phyloP scores from a whole-genome alignment of 768 basidiomycete genomes.

The Leccinum rimulosum region DNA sequence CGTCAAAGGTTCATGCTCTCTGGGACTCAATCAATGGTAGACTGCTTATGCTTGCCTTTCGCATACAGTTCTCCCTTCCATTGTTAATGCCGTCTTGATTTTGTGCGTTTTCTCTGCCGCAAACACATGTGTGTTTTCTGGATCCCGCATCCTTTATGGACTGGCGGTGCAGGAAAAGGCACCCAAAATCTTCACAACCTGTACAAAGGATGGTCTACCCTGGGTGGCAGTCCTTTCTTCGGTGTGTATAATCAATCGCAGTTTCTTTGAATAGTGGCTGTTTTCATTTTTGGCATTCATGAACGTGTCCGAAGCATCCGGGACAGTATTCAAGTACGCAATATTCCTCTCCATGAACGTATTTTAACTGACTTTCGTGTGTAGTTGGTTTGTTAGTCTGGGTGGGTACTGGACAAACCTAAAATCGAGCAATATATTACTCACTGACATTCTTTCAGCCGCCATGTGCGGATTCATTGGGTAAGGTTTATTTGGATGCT shows the following conservation, averaged over 20 bases:
- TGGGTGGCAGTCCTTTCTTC: conserved; percentile 33
- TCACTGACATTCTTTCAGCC: conserved; percentile 15
- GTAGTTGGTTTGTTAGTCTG: conserved; percentile 69
- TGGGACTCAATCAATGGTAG: conserved; percentile 6
- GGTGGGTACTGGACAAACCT: conserved; percentile 28
- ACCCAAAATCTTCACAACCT: conserved; percentile 46
- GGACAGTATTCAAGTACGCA: conserved; percentile 33
- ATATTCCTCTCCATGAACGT: neutral
- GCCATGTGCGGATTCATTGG: conserved; percentile 65
- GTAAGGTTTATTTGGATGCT: conserved; percentile 4
- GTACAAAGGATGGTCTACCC: conserved; percentile 52
- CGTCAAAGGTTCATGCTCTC: conserved; percentile 46
- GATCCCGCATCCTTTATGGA: conserved; percentile 43
- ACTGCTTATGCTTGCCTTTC: neutral
- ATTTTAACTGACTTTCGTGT: conserved; percentile 21
- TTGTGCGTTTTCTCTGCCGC: conserved; percentile 72
- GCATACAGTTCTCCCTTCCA: conserved; percentile 50
- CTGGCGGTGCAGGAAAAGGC: conserved; percentile 50
- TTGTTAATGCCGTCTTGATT: conserved; percentile 73
- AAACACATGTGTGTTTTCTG: conserved; percentile 43
- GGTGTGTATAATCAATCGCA: conserved; percentile 17
- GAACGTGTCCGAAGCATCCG: conserved; percentile 55
- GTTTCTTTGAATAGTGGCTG: conserved; percentile 21
- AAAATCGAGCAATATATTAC: neutral
- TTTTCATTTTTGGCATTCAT: conserved; percentile 61